These are phyloP conservation scores for Sugiyamaella neomexicana DNA, from an alignment of 1,139 yeast genomes.

Conservation along the genomic window DNA sequence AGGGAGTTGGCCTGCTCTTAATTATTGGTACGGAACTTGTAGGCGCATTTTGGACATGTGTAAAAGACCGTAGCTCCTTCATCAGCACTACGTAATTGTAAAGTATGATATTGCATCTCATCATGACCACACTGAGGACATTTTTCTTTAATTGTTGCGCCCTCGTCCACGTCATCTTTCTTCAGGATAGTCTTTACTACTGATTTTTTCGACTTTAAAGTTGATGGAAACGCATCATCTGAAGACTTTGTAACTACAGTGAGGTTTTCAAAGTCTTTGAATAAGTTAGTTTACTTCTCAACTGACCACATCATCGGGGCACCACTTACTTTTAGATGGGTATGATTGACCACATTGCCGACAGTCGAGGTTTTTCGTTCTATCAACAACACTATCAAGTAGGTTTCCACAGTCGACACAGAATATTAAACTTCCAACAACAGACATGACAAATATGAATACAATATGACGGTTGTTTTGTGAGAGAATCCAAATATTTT, in stretches of 20 bases:
- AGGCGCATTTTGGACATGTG: slow-evolving; percentile 91
- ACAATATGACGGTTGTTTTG: neutral
- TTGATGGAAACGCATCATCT: slow-evolving; percentile 90
- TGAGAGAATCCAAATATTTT: slow-evolving; percentile 4
- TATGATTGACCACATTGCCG: slow-evolving; percentile 64
- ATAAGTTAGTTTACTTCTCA: neutral
- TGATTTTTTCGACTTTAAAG: slow-evolving; percentile 74
- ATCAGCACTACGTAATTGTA: slow-evolving; percentile 96
- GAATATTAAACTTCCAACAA: slow-evolving; percentile 90
- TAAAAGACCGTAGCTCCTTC: slow-evolving; percentile 83
- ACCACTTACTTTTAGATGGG: slow-evolving; percentile 42
- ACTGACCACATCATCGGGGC: neutral
- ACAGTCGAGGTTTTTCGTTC: slow-evolving; percentile 52
- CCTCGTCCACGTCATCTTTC: slow-evolving; percentile 81
- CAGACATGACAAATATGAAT: slow-evolving; percentile 59
- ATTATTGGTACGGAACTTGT: slow-evolving; percentile 90
- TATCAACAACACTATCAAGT: slow-evolving; percentile 64
- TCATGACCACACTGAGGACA: slow-evolving; percentile 98
- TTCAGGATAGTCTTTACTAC: slow-evolving; percentile 83
- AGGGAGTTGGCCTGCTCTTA: neutral
- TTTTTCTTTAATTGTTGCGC: slow-evolving; percentile 93
- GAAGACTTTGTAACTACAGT: slow-evolving; percentile 86
- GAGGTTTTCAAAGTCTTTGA: slow-evolving; percentile 62
- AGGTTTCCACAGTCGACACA: slow-evolving; percentile 93
- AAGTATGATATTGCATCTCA: slow-evolving; percentile 96